phyloP scores from a whole-genome alignment of 2,329 filamentous ascomycete species.

The Trichoderma citrinoviride region DNA sequence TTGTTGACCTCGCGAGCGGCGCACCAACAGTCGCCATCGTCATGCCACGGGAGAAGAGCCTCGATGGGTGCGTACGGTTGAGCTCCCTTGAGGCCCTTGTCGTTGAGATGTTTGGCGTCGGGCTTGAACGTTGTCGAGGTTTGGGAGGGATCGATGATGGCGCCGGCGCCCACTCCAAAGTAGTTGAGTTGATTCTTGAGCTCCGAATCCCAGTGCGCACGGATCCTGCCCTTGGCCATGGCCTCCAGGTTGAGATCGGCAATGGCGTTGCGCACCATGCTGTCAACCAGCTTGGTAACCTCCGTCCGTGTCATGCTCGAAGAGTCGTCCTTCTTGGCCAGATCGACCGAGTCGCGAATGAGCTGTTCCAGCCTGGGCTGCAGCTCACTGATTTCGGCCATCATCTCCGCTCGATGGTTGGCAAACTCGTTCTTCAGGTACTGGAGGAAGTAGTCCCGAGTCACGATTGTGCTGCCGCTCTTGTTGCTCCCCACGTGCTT shows the following conservation, averaged over 20 bases:
- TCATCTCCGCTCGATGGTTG: constrained; percentile 40
- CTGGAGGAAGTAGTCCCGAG: constrained; percentile 48
- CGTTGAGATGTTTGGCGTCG: constrained; percentile 24
- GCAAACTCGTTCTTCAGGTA: constrained; percentile 42
- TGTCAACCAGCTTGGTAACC: constrained; percentile 41
- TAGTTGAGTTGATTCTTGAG: constrained; percentile 66
- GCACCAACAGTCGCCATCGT: constrained; percentile 88
- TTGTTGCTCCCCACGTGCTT: constrained; percentile 36
- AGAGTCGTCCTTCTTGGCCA: constrained; percentile 29
- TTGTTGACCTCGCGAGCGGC: constrained; percentile 47
- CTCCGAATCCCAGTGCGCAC: constrained; percentile 42
- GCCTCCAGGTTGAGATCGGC: constrained; percentile 47
- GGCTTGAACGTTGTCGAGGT: constrained; percentile 59
- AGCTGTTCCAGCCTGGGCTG: constrained; percentile 36
- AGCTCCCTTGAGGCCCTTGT: constrained; percentile 26
- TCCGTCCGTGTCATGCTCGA: constrained; percentile 42
- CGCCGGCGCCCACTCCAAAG: constrained; percentile 65
- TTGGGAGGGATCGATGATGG: constrained; percentile 56
- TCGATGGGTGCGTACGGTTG: constrained; percentile 41
- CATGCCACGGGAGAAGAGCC: constrained; percentile 68
- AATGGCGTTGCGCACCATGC: constrained; percentile 44
- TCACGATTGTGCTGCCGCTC: constrained; percentile 41
- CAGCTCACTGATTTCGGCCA: constrained; percentile 41
- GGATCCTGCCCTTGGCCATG: constrained; percentile 47
- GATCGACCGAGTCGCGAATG: constrained; percentile 33